Percentiles rank a stretch among this genome's conserved stretches.
phyloP scores from a whole-genome alignment of 306 rosid genomes.

The Herpetospermum pedunculosum region DNA sequence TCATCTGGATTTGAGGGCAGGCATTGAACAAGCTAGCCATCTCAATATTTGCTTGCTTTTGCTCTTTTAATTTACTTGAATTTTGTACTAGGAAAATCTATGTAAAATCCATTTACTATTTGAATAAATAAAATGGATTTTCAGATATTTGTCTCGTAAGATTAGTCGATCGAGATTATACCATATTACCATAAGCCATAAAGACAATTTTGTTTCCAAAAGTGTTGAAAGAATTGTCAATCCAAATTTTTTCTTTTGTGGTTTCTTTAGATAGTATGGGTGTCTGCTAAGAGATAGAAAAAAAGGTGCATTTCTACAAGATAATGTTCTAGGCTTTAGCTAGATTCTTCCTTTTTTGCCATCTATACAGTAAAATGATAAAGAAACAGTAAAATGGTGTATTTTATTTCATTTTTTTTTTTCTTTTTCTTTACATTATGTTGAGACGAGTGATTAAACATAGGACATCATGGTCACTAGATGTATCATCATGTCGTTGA shows the following conservation, averaged over 20 bases:
- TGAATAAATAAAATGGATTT: conserved; percentile 1
- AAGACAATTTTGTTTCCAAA: not conserved
- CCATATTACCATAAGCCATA: not conserved
- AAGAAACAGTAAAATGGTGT: too few species aligned
- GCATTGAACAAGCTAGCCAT: not conserved
- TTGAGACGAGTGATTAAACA: too few species aligned
- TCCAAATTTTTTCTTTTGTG: not conserved
- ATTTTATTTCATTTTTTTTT: too few species aligned
- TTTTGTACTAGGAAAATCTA: not conserved
- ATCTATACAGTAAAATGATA: not conserved
- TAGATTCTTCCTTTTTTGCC: not conserved
- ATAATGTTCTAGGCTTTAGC: not conserved
- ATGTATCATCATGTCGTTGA: too few species aligned
- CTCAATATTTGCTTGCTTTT: not conserved
- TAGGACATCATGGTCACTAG: too few species aligned
- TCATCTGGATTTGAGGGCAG: not conserved
- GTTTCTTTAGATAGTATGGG: not conserved
- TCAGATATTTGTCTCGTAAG: not conserved
- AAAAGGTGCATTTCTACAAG: not conserved
- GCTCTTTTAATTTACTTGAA: not conserved
- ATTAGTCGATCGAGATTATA: too few species aligned
- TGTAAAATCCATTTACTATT: not conserved
- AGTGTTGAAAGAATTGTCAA: not conserved
- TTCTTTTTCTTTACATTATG: too few species aligned
- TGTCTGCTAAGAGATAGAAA: not conserved